Base-by-base conservation (phyloP, 306 rosid genomes). In the Corylus americana region DNA sequence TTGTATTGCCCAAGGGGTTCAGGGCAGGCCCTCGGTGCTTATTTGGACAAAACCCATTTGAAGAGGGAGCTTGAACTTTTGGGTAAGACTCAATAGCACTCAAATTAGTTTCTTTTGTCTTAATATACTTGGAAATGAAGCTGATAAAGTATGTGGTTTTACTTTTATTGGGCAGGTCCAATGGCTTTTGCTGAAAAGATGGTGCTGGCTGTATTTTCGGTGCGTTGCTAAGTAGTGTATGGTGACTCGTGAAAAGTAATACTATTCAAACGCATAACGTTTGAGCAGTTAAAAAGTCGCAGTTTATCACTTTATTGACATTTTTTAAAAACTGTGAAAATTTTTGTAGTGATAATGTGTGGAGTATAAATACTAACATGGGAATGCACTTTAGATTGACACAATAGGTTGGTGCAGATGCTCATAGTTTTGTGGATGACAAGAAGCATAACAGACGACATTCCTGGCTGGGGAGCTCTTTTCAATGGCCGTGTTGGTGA, bases 401-500 rank as follows among this genome's bases (percentile, higher is more conserved):
- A 1, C 2, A 16, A 35, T 14, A 22, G 31, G 3, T 74, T 75
- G 79, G 75, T 74, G 87, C 81, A 94, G 98, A 62, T 85, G 76
- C 81, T 94, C 71, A 88, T 94, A 69, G 16, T 90, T 57, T 75
- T 94, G 77, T 92, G 98, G 98, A 94, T 94, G 98, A 92, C 97
- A 71, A 92, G 94, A 80, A 92, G 87, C 70, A 88, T 94, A 62
- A 88, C 98, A 58, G 92, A 92, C 64, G 97, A 94, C 47, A 77
- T 92, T 77, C 97, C 98, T 37, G 98, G 98, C 44, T 94, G 98
- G 97, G 98, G 97, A 77, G 69, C 77, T 78, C 92, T 91, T 63
- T 92, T 94, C 79, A 51, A 92, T 66, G 94, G 90, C 57, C 92
- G 88, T 37, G 94, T 87, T 58, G 97, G 97, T 29, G 98, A 94